These are phyloP conservation scores for Physcomitrellopsis africana DNA, from an alignment of 225 moss, liverwort and hornwort genomes.

Conservation along the genomic window DNA sequence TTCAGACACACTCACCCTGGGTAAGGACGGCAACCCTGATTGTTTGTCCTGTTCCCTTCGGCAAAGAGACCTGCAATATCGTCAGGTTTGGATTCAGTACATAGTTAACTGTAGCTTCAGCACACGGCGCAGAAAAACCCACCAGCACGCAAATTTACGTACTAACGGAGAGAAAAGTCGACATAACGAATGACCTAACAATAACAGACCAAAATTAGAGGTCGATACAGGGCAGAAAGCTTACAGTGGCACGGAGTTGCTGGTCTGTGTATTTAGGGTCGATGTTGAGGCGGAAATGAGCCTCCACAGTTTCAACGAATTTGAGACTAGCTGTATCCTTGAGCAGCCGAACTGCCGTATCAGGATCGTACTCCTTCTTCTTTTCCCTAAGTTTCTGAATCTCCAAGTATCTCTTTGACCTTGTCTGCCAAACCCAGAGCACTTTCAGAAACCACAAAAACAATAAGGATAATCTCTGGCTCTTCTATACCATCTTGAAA, in stretches of 20 bases:
- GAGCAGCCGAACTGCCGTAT: constrained; percentile 72
- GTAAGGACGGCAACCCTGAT: constrained; percentile 85
- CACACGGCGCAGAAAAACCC: not conserved
- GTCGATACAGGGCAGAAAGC: not conserved
- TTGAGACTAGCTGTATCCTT: constrained; percentile 80
- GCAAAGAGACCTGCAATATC: constrained; percentile 75
- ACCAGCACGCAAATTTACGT: not conserved
- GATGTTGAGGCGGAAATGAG: constrained; percentile 85
- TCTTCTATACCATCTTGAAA: not conserved
- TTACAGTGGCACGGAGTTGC: constrained; percentile 84
- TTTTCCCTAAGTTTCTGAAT: constrained; percentile 70
- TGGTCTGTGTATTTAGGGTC: constrained; percentile 92
- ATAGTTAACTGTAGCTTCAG: not conserved
- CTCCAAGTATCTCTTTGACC: constrained; percentile 83
- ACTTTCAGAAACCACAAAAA: not conserved
- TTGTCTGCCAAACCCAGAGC: constrained; percentile 46
- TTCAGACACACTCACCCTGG: constrained; percentile 55
- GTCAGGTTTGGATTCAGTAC: constrained; percentile 1
- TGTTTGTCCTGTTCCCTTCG: constrained; percentile 88
- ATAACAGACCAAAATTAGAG: not conserved
- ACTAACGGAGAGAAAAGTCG: too few species aligned
- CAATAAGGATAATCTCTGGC: not conserved
- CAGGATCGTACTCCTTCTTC: constrained; percentile 81
- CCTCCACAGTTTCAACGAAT: constrained; percentile 81
- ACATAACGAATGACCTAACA: too few species aligned